These are phyloP conservation scores for Cokeromyces recurvatus DNA, from an alignment of 371 early-diverging fungal species.

Conservation along the genomic window DNA sequence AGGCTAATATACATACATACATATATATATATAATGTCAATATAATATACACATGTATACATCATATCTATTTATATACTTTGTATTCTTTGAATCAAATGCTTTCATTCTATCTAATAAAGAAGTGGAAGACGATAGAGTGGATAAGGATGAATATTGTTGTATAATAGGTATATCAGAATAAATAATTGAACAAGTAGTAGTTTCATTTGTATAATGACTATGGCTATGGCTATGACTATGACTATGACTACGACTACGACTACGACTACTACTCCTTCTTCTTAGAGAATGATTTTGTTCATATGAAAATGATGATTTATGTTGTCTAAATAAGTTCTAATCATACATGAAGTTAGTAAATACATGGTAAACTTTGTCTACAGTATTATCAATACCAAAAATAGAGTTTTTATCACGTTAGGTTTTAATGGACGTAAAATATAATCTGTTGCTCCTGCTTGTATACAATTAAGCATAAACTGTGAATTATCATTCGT, in stretches of 20 bases:
- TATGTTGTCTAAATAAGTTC: no score
- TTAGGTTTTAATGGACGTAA: constrained; percentile 50
- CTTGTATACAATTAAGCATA: constrained; percentile 45
- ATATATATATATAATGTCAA: no score
- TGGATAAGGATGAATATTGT: not conserved
- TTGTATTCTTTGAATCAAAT: constrained; percentile 12
- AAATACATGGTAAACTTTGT: constrained; percentile 48
- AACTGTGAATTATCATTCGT: constrained; percentile 23
- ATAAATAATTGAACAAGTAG: constrained; percentile 14
- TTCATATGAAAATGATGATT: no score
- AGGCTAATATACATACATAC: not conserved
- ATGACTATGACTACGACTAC: no score
- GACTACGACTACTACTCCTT: no score
- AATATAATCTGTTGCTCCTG: constrained; percentile 52
- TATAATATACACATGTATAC: no score
- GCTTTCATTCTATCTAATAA: constrained; percentile 16
- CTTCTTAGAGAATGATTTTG: no score
- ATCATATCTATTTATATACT: no score
- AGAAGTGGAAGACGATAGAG: constrained; percentile 4
- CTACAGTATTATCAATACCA: constrained; percentile 39
- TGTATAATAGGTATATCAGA: not conserved
- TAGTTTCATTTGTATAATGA: no score
- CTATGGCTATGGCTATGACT: no score
- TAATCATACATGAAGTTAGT: no score
- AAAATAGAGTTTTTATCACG: constrained; percentile 47